A percentile compares a stretch with the other conserved stretches of the same genome.
Conservation (phyloP, 2,329 filamentous ascomycete species). For the Chrysosporium keratinophilum region DNA sequence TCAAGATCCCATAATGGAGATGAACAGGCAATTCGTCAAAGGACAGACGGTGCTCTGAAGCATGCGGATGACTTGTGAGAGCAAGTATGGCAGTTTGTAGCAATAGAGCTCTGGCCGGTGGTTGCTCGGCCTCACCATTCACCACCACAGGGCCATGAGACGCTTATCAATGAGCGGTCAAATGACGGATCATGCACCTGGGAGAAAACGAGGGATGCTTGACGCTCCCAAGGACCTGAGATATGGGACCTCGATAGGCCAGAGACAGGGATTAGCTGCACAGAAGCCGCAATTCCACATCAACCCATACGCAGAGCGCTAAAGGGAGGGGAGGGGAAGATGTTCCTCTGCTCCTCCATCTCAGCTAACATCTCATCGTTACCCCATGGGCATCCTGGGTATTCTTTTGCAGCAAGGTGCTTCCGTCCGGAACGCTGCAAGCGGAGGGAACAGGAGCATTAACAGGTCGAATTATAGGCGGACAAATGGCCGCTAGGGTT, state of each 20-base stretch:
- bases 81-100: not conserved
- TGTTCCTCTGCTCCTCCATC: not conserved
- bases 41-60: not conserved
- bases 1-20: not conserved
- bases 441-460: not conserved
- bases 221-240: not conserved
- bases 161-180: not conserved
- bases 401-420: not conserved
- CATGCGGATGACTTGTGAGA: not conserved
- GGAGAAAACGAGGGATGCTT: not conserved
- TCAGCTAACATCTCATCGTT: not conserved
- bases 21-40: not conserved
- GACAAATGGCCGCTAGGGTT: not conserved
- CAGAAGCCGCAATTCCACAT: slow-evolving; percentile 2
- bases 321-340: not conserved
- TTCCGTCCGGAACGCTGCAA: not conserved
- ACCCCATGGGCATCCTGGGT: not conserved
- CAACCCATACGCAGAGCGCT: not conserved
- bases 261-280: slow-evolving; percentile 2
- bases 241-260: slow-evolving; percentile 2
- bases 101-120: not conserved
- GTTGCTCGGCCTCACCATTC: not conserved
- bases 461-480: not conserved
- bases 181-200: not conserved
- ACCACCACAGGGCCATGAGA: not conserved